Conservation (phyloP, 2,329 filamentous ascomycete species). For the Talaromyces sp. region DNA sequence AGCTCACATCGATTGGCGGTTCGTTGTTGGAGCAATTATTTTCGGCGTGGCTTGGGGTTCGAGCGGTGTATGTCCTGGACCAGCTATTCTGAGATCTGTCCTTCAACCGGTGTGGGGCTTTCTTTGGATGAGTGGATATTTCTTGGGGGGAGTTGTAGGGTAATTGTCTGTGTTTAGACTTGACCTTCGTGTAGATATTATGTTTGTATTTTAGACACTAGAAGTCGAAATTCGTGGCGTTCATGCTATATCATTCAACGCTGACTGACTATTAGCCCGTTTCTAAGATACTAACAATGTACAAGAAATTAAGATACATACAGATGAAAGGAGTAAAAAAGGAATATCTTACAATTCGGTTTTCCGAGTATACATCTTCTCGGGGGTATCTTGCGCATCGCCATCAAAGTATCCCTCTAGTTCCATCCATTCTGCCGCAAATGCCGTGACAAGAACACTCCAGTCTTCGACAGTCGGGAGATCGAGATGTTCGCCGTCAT, state of each 20-base stretch:
- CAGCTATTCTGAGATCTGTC: conserved; percentile 48
- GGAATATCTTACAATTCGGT: conserved; percentile 42
- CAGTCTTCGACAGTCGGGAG: conserved; percentile 79
- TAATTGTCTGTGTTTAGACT: background rate
- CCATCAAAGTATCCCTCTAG: conserved; percentile 58
- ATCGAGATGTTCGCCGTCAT: conserved; percentile 83
- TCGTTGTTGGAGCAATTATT: conserved; percentile 47
- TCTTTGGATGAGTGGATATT: conserved; percentile 49
- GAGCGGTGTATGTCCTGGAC: conserved; percentile 53
- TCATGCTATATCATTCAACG: background rate
- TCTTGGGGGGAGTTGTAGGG: conserved; percentile 37
- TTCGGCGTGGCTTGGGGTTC: conserved; percentile 56
- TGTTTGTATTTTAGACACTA: background rate
- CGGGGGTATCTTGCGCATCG: background rate
- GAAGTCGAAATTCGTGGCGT: background rate
- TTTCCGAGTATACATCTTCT: conserved; percentile 27
- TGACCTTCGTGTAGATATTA: background rate
- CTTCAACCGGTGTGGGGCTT: conserved; percentile 51
- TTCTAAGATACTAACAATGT: background rate
- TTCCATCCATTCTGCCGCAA: conserved; percentile 90
- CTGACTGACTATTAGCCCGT: conserved; percentile 3
- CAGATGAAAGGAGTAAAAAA: background rate
- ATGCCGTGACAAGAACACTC: conserved; percentile 78
- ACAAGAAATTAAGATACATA: conserved; percentile 21
- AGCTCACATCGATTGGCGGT: conserved; percentile 50